Conservation (phyloP, 108 stramenopile species). For the Cylindrotheca fusiformis region DNA sequence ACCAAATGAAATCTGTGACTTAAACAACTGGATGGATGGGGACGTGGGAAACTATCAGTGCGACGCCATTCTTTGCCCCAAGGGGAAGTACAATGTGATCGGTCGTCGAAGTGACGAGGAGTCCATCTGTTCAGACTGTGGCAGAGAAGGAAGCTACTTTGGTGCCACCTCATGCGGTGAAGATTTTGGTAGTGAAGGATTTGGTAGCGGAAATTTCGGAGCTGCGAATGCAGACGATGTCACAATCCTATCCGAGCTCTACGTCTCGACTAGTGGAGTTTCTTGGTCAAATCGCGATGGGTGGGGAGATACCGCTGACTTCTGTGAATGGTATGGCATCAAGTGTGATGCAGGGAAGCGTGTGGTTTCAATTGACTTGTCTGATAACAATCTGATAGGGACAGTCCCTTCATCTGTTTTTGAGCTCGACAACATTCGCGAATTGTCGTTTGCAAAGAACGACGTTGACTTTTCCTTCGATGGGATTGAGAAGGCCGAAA, state of each 20-base stretch:
- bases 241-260: constrained; percentile 50
- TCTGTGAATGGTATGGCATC: constrained; percentile 37
- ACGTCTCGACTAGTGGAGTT: constrained; percentile 20
- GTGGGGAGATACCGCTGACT: constrained; percentile 36
- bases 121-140: constrained; percentile 20
- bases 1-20: constrained; percentile 30
- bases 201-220: constrained; percentile 33
- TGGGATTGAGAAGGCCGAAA: constrained; percentile 25
- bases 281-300: constrained; percentile 20
- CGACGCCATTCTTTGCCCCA: constrained; percentile 75
- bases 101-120: constrained; percentile 44
- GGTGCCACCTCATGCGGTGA: constrained; percentile 43
- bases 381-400: constrained; percentile 61
- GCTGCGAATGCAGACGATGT: constrained; percentile 31
- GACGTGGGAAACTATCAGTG: constrained; percentile 57
- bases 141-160: constrained; percentile 13
- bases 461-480: constrained; percentile 26
- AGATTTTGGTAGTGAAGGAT: neutral
- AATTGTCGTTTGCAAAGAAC: constrained; percentile 39
- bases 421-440: constrained; percentile 28
- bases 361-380: constrained; percentile 41
- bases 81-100: constrained; percentile 49
- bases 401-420: constrained; percentile 42
- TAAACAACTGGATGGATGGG: constrained; percentile 45
- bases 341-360: constrained; percentile 29